phyloP scores from a whole-genome alignment of 2,329 filamentous ascomycete genomes.

The Coniochaeta prunicola region DNA sequence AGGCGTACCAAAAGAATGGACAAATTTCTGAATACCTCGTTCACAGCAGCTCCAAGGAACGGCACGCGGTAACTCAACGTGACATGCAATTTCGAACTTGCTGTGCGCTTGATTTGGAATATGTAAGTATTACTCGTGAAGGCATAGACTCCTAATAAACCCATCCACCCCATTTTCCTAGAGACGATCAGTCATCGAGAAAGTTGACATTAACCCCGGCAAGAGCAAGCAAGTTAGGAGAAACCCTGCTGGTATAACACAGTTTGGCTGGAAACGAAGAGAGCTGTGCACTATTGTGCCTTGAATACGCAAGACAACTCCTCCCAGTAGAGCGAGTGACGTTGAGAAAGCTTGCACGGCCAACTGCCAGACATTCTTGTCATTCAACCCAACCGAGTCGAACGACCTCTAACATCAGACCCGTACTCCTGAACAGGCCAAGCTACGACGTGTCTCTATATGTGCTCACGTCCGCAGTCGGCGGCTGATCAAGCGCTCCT shows the following conservation, averaged over 20 bases:
- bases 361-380: background rate
- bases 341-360: background rate
- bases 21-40: no score
- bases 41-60: no score
- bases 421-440: background rate
- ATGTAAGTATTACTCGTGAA: background rate
- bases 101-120: background rate
- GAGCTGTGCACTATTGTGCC: background rate
- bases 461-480: background rate
- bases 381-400: background rate
- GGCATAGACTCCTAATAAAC: background rate
- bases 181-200: background rate
- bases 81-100: background rate
- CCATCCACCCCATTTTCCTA: background rate
- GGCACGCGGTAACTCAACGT: background rate
- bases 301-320: background rate
- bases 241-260: constrained; percentile 3
- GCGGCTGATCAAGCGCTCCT: background rate
- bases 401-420: background rate
- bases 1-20: constrained; percentile 1
- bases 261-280: background rate
- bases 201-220: background rate
- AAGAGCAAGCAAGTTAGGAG: background rate
- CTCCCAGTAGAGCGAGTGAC: background rate
- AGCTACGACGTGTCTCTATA: background rate